These are phyloP conservation scores for Stygiomarasmius scandens DNA, from an alignment of 1,284 basidiomycete genomes.

Conservation along the genomic window DNA sequence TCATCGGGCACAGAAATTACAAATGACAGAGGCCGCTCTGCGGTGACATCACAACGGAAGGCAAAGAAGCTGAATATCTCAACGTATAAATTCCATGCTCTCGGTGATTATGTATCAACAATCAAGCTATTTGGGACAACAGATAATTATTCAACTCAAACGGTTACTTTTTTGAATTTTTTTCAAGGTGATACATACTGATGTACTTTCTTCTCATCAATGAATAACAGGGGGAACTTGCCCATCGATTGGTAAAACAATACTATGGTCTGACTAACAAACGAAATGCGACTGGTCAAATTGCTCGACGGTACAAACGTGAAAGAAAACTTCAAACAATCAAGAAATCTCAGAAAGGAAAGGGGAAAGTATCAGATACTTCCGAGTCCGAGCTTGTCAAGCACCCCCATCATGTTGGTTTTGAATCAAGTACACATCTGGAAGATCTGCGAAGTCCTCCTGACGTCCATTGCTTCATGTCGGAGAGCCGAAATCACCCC, in stretches of 20 bases:
- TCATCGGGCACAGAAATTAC: not conserved
- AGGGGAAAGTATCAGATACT: no score
- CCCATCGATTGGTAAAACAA: constrained; percentile 28
- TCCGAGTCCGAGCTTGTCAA: no score
- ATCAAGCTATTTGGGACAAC: constrained; percentile 10
- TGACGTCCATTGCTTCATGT: not conserved
- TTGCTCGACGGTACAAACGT: constrained; percentile 11
- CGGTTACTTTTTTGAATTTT: constrained; percentile 6
- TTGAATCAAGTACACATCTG: not conserved
- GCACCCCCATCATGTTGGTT: constrained; percentile 2
- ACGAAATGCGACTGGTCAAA: constrained; percentile 23
- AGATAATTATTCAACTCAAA: constrained; percentile 27
- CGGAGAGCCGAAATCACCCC: not conserved
- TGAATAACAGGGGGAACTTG: constrained; percentile 29
- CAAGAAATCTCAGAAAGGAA: not conserved
- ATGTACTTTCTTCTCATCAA: not conserved
- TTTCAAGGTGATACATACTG: not conserved
- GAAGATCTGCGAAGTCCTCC: not conserved
- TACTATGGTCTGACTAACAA: constrained; percentile 32
- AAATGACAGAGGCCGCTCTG: not conserved
- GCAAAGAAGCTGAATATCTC: constrained; percentile 2
- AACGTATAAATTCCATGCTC: constrained; percentile 15
- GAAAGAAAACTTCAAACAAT: not conserved
- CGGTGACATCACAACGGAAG: not conserved
- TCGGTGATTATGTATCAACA: constrained; percentile 7